phyloP scores from a whole-genome alignment of 2,329 filamentous ascomycete species.

The Periconia macrospinosa region DNA sequence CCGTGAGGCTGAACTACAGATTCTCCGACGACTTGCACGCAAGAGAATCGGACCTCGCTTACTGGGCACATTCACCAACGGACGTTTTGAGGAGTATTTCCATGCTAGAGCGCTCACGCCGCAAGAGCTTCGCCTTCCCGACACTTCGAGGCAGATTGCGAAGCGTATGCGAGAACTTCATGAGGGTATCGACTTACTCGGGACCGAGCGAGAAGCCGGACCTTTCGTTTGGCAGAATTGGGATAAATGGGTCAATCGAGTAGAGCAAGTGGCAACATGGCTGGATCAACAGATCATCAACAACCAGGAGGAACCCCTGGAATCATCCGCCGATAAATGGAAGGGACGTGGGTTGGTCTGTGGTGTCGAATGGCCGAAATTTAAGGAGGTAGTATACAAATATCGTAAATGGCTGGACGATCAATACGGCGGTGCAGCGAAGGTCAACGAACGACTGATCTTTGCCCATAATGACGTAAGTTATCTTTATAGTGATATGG shows the following conservation, averaged over 20 bases:
- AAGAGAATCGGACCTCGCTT: constrained; percentile 93
- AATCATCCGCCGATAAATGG: constrained; percentile 58
- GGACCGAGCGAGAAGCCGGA: constrained; percentile 74
- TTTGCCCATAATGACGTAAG: constrained; percentile 98
- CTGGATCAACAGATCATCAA: constrained; percentile 62
- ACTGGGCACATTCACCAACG: constrained; percentile 89
- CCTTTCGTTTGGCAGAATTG: constrained; percentile 89
- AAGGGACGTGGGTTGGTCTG: constrained; percentile 75
- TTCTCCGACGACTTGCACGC: constrained; percentile 80
- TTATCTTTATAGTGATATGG: constrained; percentile 4
- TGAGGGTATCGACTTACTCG: constrained; percentile 84
- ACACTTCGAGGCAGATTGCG: constrained; percentile 88
- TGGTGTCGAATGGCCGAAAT: constrained; percentile 79
- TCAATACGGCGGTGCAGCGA: constrained; percentile 67
- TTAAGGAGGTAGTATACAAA: constrained; percentile 72
- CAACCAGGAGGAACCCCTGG: constrained; percentile 32
- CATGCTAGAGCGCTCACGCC: constrained; percentile 80
- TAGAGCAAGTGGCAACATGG: constrained; percentile 62
- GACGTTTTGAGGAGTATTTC: constrained; percentile 93
- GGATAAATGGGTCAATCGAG: constrained; percentile 83
- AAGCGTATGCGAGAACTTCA: constrained; percentile 98
- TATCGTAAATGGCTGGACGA: constrained; percentile 76
- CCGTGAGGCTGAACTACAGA: constrained; percentile 83
- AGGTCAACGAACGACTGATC: constrained; percentile 74
- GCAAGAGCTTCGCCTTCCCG: constrained; percentile 74